Conservation (phyloP, 163 green algal genomes). For the Scenedesmus sp. region DNA sequence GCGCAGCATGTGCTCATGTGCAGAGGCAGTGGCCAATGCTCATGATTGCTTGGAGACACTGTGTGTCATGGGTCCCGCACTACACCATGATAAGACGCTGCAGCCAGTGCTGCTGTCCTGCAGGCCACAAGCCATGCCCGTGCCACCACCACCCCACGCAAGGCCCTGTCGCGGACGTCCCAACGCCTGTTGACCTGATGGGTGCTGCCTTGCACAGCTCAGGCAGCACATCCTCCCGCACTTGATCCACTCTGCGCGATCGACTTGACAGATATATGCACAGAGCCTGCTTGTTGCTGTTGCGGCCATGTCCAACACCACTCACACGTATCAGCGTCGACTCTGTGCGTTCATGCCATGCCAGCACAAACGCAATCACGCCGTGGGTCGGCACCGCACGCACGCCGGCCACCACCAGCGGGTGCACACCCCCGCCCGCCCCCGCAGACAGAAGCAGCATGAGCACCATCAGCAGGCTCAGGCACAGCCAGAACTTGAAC, state of each 20-base stretch:
- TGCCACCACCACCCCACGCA: no score
- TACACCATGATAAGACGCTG: no score
- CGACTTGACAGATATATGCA: neutral
- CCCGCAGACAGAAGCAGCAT: neutral
- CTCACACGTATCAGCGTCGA: slow-evolving; percentile 36
- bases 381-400: slow-evolving; percentile 7
- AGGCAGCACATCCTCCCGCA: no score
- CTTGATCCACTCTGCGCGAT: no score
- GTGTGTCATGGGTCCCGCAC: no score
- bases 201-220: no score
- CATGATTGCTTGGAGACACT: no score
- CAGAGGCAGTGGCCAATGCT: no score
- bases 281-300: neutral
- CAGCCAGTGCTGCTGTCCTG: no score
- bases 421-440: neutral
- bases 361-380: slow-evolving; percentile 49
- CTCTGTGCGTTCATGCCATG: slow-evolving; percentile 41
- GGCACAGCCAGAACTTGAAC: slow-evolving; percentile 38
- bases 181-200: no score
- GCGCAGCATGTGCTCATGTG: neutral
- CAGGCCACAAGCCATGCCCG: no score
- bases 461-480: slow-evolving; percentile 34
- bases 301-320: neutral
- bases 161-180: no score
- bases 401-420: neutral